A percentile compares a stretch with the other conserved stretches of the same genome.
phyloP scores from a whole-genome alignment of 2,329 filamentous ascomycete genomes.

The Pyrenophora teres region DNA sequence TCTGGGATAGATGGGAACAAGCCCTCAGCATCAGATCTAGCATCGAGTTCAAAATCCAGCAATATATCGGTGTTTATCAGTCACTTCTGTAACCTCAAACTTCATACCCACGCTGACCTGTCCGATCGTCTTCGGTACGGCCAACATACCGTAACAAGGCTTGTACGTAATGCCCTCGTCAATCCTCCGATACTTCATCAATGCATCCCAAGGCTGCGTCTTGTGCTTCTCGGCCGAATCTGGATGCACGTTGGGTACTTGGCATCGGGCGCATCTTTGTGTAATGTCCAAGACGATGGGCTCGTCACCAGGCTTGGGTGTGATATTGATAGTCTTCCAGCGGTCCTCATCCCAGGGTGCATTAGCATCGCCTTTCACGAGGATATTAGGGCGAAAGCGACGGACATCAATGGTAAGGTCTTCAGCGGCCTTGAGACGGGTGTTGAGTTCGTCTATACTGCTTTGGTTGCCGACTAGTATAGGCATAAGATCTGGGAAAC shows the following conservation, averaged over 20 bases:
- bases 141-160: conserved; percentile 70
- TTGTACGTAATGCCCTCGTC: conserved; percentile 66
- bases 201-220: conserved; percentile 64
- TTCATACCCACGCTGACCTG: conserved; percentile 62
- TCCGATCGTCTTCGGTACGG: conserved; percentile 63
- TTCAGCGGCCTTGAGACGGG: conserved; percentile 52
- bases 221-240: conserved; percentile 64
- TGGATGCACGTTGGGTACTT: conserved; percentile 68
- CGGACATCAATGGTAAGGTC: conserved; percentile 60
- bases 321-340: conserved; percentile 64
- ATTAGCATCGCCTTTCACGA: conserved; percentile 56
- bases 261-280: conserved; percentile 64
- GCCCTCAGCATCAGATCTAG: neutral
- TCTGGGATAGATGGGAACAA: no score
- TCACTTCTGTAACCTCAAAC: conserved; percentile 63
- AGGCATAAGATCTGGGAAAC: conserved; percentile 65
- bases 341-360: conserved; percentile 66
- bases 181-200: conserved; percentile 65
- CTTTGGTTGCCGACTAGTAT: conserved; percentile 61
- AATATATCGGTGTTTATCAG: conserved; percentile 61
- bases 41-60: conserved; percentile 33
- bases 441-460: conserved; percentile 64
- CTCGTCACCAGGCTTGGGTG: conserved; percentile 8
- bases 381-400: conserved; percentile 67
- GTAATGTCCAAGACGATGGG: conserved; percentile 60